Conservation (phyloP, 345 rosid genomes). For the Balakata baccata region DNA sequence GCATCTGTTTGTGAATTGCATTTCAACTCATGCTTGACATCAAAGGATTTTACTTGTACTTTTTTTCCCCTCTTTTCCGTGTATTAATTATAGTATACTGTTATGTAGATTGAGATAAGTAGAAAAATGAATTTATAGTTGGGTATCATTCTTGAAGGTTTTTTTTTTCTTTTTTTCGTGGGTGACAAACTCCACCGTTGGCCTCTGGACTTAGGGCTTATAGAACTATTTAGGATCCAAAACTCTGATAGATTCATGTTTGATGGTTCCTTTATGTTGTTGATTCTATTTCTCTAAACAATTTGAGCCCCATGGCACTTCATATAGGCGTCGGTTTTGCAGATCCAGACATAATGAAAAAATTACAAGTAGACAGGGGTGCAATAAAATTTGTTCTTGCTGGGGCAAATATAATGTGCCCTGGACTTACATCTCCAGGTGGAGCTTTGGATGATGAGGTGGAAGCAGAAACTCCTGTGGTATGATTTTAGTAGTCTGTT, state of each 20-base stretch:
- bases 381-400: conserved; percentile 92
- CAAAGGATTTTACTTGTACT: background rate
- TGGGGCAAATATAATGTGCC: conserved; percentile 99
- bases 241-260: background rate
- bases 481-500: conserved; percentile 25
- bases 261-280: background rate
- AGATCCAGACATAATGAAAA: conserved; percentile 94
- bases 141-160: background rate
- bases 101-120: background rate
- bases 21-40: background rate
- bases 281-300: background rate
- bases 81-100: background rate
- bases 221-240: background rate
- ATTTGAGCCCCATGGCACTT: background rate
- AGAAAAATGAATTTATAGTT: background rate
- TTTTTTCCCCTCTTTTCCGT: background rate
- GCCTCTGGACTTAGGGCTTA: no score
- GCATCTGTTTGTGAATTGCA: background rate
- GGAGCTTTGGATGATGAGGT: conserved; percentile 92
- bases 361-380: conserved; percentile 94
- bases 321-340: conserved; percentile 10
- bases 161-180: background rate
- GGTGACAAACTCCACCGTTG: background rate
- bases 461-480: conserved; percentile 92
- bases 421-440: conserved; percentile 98